Evolutionary conservation across 805 yeast genomes (phyloP), one percentile per base, ranked within the genome.

Genomic region (Kodamaea lidongshanica): DNA sequence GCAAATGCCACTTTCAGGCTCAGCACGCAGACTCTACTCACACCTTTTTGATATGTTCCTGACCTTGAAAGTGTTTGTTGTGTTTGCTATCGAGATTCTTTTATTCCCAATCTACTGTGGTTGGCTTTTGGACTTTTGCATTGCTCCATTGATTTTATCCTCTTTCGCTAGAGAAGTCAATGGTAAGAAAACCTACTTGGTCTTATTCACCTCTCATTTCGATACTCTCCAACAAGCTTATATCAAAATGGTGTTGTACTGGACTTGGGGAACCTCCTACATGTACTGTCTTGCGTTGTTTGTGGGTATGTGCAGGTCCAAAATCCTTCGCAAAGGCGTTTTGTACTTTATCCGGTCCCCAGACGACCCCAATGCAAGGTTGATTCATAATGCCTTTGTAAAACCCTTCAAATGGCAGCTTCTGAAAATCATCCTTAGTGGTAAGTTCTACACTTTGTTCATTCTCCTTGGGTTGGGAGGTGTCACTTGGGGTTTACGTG

Each of bases 341-440:
- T 63, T 92, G 27, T 92, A 77, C 53, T 92, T 92, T 59, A 82
- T 92, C 37, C 72, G 95, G 44, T 86, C 95, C 13, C 95, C 96
- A 4, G 96, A 87, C 44, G 96, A 92, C 50, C 95, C 95, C 22
- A 81, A 84, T 44, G 78, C 86, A 26, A 75, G 89, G 41, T 72
- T 92, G 8, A 70, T 89, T 23, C 89, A 86, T 41, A 95, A 88
- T 50, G 92, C 95, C 1, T 56, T 92, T 31, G 79, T 82, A 35
- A 76, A 82, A 41, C 83, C 95, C 1, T 70, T 89, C 45, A 40
- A 56, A 6, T 60, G 79, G 26, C 96, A 92, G 50, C 39, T 88
- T 13, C 74, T 80, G 16, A 67, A 95, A 39, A 77, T 88, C 17
- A 65, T 67, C 3, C 55, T 85, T 16, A 81, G 94, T 16, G 89